Evolutionary conservation across 2,329 filamentous ascomycete genomes (phyloP).

Genomic region (Sporothrix variecibatus): DNA sequence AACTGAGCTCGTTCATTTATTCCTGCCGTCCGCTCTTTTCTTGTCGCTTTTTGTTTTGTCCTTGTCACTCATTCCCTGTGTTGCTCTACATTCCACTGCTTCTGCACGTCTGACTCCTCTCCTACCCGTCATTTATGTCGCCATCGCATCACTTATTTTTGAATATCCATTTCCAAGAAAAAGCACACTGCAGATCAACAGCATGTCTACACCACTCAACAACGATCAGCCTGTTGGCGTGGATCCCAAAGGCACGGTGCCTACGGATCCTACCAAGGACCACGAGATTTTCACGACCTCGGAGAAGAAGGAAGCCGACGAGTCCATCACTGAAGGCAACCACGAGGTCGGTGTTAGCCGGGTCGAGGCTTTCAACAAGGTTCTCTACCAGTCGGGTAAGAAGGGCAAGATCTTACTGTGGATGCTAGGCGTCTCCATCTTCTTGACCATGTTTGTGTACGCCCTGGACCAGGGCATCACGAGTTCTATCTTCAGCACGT

Average conservation of each 20-base stretch:
- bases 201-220: background rate
- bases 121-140: no score
- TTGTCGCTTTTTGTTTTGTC: background rate
- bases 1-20: background rate
- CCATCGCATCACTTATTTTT: background rate
- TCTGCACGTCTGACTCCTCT: background rate
- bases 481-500: slow-evolving; percentile 38
- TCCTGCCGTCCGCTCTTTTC: slow-evolving; percentile 7
- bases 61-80: background rate
- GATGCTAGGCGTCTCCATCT: slow-evolving; percentile 43
- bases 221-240: slow-evolving; percentile 9
- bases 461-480: slow-evolving; percentile 44
- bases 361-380: slow-evolving; percentile 45
- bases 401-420: slow-evolving; percentile 38
- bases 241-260: slow-evolving; percentile 28
- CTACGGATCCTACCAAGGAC: background rate
- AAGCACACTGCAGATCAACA: background rate
- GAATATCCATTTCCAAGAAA: background rate
- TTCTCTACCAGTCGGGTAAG: slow-evolving; percentile 42
- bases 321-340: slow-evolving; percentile 35
- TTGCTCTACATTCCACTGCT: background rate
- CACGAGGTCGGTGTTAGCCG: slow-evolving; percentile 37
- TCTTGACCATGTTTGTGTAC: slow-evolving; percentile 42
- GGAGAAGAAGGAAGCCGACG: slow-evolving; percentile 11
- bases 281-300: background rate